These are phyloP conservation scores for Suillus subluteus DNA, from an alignment of 768 basidiomycete genomes.

Conservation along the genomic window DNA sequence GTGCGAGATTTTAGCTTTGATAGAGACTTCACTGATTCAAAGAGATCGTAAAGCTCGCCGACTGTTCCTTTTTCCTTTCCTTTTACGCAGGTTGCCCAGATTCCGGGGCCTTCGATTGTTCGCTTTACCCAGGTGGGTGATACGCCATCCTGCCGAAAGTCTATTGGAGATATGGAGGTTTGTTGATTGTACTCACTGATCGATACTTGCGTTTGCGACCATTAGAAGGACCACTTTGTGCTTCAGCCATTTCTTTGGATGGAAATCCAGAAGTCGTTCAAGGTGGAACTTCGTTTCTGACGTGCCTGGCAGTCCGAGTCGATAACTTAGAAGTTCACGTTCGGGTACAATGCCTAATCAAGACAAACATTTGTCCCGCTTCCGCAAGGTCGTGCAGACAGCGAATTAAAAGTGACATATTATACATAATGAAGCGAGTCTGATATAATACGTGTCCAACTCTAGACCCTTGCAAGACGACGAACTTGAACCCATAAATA, in stretches of 20 bases:
- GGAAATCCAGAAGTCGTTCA: background rate
- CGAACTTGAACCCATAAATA: background rate
- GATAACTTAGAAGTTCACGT: background rate
- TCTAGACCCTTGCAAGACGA: background rate
- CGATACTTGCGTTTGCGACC: slow-evolving; percentile 52
- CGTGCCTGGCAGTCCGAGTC: background rate
- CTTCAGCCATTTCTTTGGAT: slow-evolving; percentile 22
- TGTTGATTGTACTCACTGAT: slow-evolving; percentile 41
- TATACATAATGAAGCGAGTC: slow-evolving; percentile 7
- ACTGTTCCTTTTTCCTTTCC: slow-evolving; percentile 82
- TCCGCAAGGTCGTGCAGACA: background rate
- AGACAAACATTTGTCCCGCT: background rate
- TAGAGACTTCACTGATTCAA: slow-evolving; percentile 62
- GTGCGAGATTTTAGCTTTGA: background rate
- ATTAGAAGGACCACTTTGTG: slow-evolving; percentile 16
- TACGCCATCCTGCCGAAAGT: slow-evolving; percentile 53
- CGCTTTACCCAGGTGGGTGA: slow-evolving; percentile 67
- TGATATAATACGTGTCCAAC: slow-evolving; percentile 1
- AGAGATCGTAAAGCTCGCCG: slow-evolving; percentile 77
- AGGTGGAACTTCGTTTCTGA: background rate
- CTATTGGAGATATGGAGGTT: background rate
- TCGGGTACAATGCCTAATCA: background rate
- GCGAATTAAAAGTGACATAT: background rate
- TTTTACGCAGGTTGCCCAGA: slow-evolving; percentile 87
- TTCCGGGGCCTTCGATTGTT: slow-evolving; percentile 75